Conservation (phyloP, 2,329 filamentous ascomycete genomes). For the Niveomyces coronatus region DNA sequence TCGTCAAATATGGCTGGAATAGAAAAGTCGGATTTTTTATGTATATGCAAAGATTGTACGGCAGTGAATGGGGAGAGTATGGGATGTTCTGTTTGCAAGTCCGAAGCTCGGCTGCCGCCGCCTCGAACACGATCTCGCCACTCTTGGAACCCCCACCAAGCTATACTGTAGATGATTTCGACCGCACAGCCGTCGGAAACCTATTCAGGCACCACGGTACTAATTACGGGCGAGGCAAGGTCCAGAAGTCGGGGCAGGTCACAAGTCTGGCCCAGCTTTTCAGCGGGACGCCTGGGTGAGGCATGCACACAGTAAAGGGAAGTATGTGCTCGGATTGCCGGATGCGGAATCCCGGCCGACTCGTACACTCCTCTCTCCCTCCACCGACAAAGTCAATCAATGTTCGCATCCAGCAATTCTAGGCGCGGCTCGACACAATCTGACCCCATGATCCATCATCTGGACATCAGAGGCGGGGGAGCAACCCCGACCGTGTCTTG, state of each 20-base stretch:
- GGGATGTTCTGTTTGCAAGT: background rate
- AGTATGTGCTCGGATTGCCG: too few species aligned
- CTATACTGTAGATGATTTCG: background rate
- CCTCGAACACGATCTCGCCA: background rate
- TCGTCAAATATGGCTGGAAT: background rate
- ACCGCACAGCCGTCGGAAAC: constrained; percentile 6
- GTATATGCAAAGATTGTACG: too few species aligned
- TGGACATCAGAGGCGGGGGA: too few species aligned
- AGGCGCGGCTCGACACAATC: too few species aligned
- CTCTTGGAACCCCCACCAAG: constrained; percentile 5
- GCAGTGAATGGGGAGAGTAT: background rate
- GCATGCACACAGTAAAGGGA: too few species aligned
- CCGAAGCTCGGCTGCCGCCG: constrained; percentile 5
- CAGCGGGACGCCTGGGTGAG: too few species aligned
- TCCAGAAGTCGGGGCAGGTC: constrained; percentile 4
- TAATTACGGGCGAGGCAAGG: background rate
- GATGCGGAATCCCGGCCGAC: constrained; percentile 9
- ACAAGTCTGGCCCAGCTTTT: too few species aligned
- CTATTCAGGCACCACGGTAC: constrained; percentile 6
- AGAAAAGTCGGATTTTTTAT: too few species aligned
- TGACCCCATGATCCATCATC: too few species aligned
- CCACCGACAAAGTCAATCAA: background rate
- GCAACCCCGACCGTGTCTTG: too few species aligned
- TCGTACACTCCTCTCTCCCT: background rate
- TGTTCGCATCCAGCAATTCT: too few species aligned